These are phyloP conservation scores for Paramecium primaurelia DNA, from an alignment of 73 alveolate genomes.

Conservation along the genomic window DNA sequence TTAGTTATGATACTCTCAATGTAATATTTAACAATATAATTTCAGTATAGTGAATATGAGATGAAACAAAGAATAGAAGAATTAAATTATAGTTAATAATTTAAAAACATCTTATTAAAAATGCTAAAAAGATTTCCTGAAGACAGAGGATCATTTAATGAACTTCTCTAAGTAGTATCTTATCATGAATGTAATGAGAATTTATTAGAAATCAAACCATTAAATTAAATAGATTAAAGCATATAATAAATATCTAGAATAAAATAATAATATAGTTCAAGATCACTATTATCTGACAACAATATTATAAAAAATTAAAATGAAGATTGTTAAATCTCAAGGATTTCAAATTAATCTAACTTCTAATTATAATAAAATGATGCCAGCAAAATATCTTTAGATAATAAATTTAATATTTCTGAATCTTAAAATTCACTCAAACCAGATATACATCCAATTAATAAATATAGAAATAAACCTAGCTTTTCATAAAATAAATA, in stretches of 20 bases:
- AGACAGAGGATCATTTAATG: neutral
- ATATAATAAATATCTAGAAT: neutral
- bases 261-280: neutral
- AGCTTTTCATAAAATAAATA: neutral
- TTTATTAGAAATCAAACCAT: neutral
- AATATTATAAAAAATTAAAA: neutral
- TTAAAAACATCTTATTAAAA: neutral
- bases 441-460: neutral
- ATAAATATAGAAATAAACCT: neutral
- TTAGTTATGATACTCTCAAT: conserved; percentile 10
- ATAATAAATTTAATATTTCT: neutral
- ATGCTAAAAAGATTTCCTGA: neutral
- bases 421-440: neutral
- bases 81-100: conserved; percentile 10
- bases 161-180: neutral
- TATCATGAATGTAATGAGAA: conserved; percentile 37
- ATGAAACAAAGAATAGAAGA: neutral
- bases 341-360: neutral
- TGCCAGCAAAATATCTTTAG: neutral
- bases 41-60: conserved; percentile 26
- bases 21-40: neutral
- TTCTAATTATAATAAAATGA: neutral
- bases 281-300: neutral
- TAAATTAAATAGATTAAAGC: neutral
- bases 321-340: neutral